phyloP scores from a whole-genome alignment of 129 eudicot genomes.

The Saussurea involucrata region DNA sequence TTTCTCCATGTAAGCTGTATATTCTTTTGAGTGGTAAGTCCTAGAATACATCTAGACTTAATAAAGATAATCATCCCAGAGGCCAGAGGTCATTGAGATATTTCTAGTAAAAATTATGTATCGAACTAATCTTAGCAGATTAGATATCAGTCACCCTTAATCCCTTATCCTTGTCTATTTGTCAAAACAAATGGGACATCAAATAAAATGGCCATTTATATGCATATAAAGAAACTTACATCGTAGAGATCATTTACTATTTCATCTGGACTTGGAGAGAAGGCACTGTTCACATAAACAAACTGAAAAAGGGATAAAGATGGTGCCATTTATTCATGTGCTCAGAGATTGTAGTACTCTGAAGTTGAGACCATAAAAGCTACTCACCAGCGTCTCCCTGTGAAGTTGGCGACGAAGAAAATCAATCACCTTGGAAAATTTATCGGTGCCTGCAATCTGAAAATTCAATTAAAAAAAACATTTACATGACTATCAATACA shows the following conservation, averaged over 20 bases:
- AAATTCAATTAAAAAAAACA: background rate
- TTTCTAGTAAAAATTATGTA: background rate
- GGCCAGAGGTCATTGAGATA: background rate
- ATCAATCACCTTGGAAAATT: constrained; percentile 81
- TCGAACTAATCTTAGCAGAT: background rate
- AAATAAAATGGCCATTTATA: background rate
- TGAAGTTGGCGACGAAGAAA: constrained; percentile 88
- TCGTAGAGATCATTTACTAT: constrained; percentile 73
- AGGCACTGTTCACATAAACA: constrained; percentile 92
- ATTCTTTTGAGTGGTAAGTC: background rate
- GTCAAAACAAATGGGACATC: background rate
- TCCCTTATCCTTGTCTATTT: background rate
- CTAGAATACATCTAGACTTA: background rate
- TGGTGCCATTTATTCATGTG: background rate
- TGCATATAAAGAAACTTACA: constrained; percentile 40
- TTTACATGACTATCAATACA: constrained; percentile 8
- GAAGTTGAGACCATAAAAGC: background rate
- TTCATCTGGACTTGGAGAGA: constrained; percentile 94
- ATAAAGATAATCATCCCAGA: background rate
- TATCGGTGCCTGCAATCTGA: constrained; percentile 83
- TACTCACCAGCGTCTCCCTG: constrained; percentile 76
- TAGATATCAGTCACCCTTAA: background rate
- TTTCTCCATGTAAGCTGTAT: background rate
- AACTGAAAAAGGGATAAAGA: constrained; percentile 44
- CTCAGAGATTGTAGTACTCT: background rate